Percentiles rank a stretch among this genome's conserved stretches.
These are phyloP conservation scores for Puccinia polysora DNA, from an alignment of 1,284 basidiomycete species.

Conservation along the genomic window DNA sequence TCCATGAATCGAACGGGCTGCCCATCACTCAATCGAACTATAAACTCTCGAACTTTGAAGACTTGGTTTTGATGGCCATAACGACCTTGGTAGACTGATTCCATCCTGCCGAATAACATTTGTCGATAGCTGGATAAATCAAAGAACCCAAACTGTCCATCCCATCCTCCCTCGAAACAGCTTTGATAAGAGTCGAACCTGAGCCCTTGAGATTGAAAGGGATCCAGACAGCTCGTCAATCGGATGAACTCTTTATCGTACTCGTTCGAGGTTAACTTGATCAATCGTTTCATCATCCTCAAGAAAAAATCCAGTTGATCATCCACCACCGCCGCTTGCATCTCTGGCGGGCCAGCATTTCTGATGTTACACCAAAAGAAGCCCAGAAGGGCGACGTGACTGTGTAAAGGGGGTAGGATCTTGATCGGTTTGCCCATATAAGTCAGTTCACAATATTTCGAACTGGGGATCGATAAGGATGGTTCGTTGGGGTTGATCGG, in stretches of 20 bases:
- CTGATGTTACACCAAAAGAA: slow-evolving; percentile 30
- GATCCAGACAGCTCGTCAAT: slow-evolving; percentile 48
- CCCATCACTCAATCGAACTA: slow-evolving; percentile 45
- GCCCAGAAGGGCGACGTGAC: slow-evolving; percentile 22
- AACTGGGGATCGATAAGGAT: neutral
- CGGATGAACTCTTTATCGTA: slow-evolving; percentile 50
- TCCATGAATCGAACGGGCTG: slow-evolving; percentile 29
- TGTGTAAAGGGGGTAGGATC: slow-evolving; percentile 21
- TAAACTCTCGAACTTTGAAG: slow-evolving; percentile 50
- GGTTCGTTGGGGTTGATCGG: neutral
- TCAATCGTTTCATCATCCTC: slow-evolving; percentile 23
- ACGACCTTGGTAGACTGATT: slow-evolving; percentile 50
- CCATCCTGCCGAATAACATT: slow-evolving; percentile 50
- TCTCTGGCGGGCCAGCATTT: neutral
- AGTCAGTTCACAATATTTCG: neutral
- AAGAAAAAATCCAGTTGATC: slow-evolving; percentile 24
- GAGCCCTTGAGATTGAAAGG: slow-evolving; percentile 46
- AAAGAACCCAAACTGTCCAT: slow-evolving; percentile 51
- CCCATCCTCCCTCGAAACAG: slow-evolving; percentile 50
- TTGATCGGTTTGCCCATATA: slow-evolving; percentile 19
- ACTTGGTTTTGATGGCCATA: slow-evolving; percentile 53
- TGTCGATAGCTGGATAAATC: slow-evolving; percentile 51
- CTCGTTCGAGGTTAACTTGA: slow-evolving; percentile 46
- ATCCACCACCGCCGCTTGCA: neutral
- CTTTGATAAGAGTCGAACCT: slow-evolving; percentile 48